phyloP scores from a whole-genome alignment of 495 filamentous ascomycete genomes.

The Neurospora tetrasperma region DNA sequence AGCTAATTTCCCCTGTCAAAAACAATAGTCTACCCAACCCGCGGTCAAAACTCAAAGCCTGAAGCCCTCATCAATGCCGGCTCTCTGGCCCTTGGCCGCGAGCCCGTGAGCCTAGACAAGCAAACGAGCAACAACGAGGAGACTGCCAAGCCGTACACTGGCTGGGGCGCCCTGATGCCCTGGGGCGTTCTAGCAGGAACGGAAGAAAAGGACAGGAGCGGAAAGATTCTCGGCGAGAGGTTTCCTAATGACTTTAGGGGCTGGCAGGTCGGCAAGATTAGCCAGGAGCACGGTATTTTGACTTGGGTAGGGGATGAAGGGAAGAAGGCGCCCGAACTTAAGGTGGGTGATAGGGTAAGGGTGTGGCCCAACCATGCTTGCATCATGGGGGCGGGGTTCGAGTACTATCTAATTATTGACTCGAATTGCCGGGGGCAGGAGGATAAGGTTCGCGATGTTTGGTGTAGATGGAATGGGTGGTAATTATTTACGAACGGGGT shows the following conservation, averaged over 20 bases:
- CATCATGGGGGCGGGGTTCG: constrained; percentile 61
- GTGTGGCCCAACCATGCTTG: constrained; percentile 84
- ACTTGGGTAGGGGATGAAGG: constrained; percentile 31
- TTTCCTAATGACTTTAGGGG: constrained; percentile 37
- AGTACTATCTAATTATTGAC: constrained; percentile 71
- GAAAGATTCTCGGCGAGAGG: neutral
- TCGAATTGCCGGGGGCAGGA: constrained; percentile 37
- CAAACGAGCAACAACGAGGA: constrained; percentile 43
- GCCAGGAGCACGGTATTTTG: constrained; percentile 60
- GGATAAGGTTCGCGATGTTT: constrained; percentile 59
- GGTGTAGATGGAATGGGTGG: constrained; percentile 54
- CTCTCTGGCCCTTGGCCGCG: constrained; percentile 61
- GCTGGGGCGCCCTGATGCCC: constrained; percentile 62
- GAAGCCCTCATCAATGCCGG: constrained; percentile 68
- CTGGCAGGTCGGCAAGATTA: constrained; percentile 52
- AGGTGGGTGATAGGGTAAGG: constrained; percentile 50
- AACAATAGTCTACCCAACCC: constrained; percentile 50
- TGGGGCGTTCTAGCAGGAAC: constrained; percentile 36
- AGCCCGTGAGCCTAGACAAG: constrained; percentile 29
- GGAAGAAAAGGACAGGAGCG: neutral
- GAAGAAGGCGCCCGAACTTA: constrained; percentile 38
- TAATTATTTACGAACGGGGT: constrained; percentile 16
- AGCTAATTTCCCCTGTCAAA: constrained; percentile 3
- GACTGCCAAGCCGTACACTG: constrained; percentile 39
- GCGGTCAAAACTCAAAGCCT: constrained; percentile 37